Evolutionary conservation across 176 grass and related monocot species (phyloP).

Genomic region (Alopecurus myosuroides): DNA sequence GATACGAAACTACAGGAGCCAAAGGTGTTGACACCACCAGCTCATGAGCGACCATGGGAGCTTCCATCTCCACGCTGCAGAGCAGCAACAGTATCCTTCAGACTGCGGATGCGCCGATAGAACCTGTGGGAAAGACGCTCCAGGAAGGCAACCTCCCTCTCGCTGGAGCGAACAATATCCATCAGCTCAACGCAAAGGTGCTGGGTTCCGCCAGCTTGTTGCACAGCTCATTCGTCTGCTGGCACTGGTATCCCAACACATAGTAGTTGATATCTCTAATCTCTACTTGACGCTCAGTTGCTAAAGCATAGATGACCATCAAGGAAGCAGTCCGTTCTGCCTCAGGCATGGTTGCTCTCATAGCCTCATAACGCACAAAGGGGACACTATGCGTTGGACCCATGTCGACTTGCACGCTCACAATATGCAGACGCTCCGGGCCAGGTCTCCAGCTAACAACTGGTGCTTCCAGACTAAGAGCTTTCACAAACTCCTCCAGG

Average conservation of each 20-base stretch:
- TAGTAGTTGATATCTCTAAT: background rate
- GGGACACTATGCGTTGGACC: background rate
- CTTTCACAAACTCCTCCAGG: background rate
- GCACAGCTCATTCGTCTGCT: background rate
- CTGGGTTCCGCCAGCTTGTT: background rate
- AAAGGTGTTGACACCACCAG: background rate
- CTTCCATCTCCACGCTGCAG: background rate
- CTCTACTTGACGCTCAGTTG: background rate
- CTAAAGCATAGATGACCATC: background rate
- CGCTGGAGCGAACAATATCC: background rate
- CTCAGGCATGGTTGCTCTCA: background rate
- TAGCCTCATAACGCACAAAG: background rate
- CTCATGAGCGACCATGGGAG: background rate
- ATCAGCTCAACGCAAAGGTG: background rate
- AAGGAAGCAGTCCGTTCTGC: background rate
- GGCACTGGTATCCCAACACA: background rate
- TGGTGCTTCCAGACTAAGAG: background rate
- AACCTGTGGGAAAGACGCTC: background rate
- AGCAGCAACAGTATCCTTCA: background rate
- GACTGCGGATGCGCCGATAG: background rate
- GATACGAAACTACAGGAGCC: background rate
- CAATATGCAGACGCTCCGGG: background rate
- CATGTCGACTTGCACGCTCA: background rate
- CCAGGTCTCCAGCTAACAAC: background rate
- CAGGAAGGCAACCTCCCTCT: background rate